A percentile compares a stretch with the other conserved stretches of the same genome.
phyloP scores from a whole-genome alignment of 768 basidiomycete genomes.

The Chalciporus piperatus region DNA sequence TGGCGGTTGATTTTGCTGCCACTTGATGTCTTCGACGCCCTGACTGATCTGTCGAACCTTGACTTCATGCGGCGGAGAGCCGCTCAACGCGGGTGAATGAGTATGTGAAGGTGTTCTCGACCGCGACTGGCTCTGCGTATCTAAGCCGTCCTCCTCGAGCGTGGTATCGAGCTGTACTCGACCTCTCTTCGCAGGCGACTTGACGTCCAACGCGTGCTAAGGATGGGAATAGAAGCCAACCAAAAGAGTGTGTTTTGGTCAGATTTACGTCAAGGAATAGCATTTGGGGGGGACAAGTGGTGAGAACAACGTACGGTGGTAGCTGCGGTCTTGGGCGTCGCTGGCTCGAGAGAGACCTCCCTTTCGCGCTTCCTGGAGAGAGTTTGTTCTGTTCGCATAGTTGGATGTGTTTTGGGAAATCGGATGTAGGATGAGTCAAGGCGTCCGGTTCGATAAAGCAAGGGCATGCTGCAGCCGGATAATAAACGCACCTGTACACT shows the following conservation, averaged over 20 bases:
- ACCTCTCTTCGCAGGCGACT: slow-evolving; percentile 77
- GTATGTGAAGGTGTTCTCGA: slow-evolving; percentile 32
- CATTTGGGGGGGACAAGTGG: slow-evolving; percentile 7
- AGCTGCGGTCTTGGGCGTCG: slow-evolving; percentile 41
- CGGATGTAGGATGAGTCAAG: slow-evolving; percentile 23
- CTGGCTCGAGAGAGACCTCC: slow-evolving; percentile 73
- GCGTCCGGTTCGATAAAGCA: slow-evolving; percentile 25
- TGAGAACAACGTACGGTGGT: slow-evolving; percentile 34
- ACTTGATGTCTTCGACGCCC: slow-evolving; percentile 74
- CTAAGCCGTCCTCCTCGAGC: slow-evolving; percentile 53
- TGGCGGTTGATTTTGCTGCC: slow-evolving; percentile 44
- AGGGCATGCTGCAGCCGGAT: slow-evolving; percentile 21
- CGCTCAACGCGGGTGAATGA: slow-evolving; percentile 33
- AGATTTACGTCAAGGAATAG: slow-evolving; percentile 29
- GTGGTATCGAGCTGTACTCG: slow-evolving; percentile 59
- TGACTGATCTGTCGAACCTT: slow-evolving; percentile 79
- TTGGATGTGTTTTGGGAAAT: slow-evolving; percentile 16
- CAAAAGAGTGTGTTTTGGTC: slow-evolving; percentile 15
- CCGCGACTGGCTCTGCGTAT: slow-evolving; percentile 42
- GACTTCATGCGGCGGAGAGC: slow-evolving; percentile 75
- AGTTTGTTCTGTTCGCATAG: slow-evolving; percentile 36
- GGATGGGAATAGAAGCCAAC: slow-evolving; percentile 16
- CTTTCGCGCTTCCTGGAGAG: slow-evolving; percentile 71
- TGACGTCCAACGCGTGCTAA: slow-evolving; percentile 38
- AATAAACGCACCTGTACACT: slow-evolving; percentile 41